Conservation (phyloP, 305 asterid genomes). For the Nicotiana rustica region DNA sequence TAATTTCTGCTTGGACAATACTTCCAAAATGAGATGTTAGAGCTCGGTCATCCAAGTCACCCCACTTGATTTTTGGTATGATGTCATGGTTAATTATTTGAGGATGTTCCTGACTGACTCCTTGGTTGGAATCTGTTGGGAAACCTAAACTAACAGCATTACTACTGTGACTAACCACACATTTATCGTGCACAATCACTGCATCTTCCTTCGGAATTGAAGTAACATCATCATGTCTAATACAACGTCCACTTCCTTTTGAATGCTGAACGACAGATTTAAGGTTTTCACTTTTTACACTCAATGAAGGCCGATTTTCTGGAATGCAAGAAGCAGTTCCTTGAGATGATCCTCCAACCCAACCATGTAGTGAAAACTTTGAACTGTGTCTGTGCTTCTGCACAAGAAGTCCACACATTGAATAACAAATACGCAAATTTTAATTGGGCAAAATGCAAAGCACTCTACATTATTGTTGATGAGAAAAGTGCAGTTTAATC, state of each 20-base stretch:
- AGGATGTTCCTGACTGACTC: slow-evolving; percentile 46
- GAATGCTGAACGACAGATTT: slow-evolving; percentile 46
- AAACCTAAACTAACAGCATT: slow-evolving; percentile 46
- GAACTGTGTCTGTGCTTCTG: slow-evolving; percentile 92
- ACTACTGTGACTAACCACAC: slow-evolving; percentile 61
- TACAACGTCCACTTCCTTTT: slow-evolving; percentile 48
- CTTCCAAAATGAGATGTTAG: slow-evolving; percentile 62
- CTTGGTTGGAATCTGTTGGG: slow-evolving; percentile 41
- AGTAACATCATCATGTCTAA: slow-evolving; percentile 40
- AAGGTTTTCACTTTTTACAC: slow-evolving; percentile 45
- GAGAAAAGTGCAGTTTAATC: background rate
- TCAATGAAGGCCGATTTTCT: slow-evolving; percentile 43
- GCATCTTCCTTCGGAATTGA: slow-evolving; percentile 43
- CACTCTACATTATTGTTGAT: background rate
- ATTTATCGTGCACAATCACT: slow-evolving; percentile 54
- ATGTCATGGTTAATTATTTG: slow-evolving; percentile 44
- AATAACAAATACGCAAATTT: background rate
- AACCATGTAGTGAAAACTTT: slow-evolving; percentile 70
- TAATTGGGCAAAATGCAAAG: background rate
- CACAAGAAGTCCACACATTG: slow-evolving; percentile 38
- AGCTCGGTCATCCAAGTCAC: slow-evolving; percentile 88
- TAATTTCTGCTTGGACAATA: slow-evolving; percentile 54
- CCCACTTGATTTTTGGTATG: slow-evolving; percentile 87
- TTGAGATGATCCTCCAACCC: slow-evolving; percentile 67
- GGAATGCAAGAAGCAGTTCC: slow-evolving; percentile 55